Percentiles rank a stretch among this genome's conserved stretches.
Evolutionary conservation across 352 stramenopile genomes (phyloP).

Genomic region (Globisporangium radiosum): DNA sequence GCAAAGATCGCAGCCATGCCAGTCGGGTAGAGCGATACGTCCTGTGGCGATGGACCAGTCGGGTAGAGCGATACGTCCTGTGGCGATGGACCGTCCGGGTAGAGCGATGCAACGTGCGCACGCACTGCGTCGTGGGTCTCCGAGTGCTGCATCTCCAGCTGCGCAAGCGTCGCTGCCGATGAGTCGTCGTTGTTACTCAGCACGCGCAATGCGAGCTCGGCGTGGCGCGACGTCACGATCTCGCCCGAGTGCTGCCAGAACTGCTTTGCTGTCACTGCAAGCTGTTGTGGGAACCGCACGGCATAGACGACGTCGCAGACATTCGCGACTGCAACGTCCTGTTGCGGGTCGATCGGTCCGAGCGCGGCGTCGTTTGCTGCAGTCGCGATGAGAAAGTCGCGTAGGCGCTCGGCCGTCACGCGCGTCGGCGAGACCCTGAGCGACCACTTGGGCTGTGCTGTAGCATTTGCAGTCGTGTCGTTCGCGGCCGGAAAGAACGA

Average conservation of each 20-base stretch:
- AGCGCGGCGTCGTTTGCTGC: constrained; percentile 15
- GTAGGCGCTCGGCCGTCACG: constrained; percentile 47
- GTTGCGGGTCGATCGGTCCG: background rate
- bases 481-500: constrained; percentile 11
- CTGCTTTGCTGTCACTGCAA: constrained; percentile 52
- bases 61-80: constrained; percentile 59
- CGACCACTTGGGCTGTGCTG: background rate
- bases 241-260: constrained; percentile 95
- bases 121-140: constrained; percentile 31
- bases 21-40: constrained; percentile 58
- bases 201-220: constrained; percentile 43
- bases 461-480: constrained; percentile 12
- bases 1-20: constrained; percentile 85
- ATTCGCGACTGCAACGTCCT: constrained; percentile 27
- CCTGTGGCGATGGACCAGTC: background rate
- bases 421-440: constrained; percentile 50
- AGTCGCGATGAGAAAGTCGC: constrained; percentile 56
- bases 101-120: constrained; percentile 47
- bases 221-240: constrained; percentile 86
- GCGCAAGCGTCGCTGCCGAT: background rate
- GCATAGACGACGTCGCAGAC: constrained; percentile 48
- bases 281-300: constrained; percentile 65
- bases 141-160: constrained; percentile 15
- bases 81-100: constrained; percentile 9
- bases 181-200: constrained; percentile 22